Evolutionary conservation across 768 basidiomycete genomes (phyloP).

Genomic region (Porphyrellus cyaneotinctus): DNA sequence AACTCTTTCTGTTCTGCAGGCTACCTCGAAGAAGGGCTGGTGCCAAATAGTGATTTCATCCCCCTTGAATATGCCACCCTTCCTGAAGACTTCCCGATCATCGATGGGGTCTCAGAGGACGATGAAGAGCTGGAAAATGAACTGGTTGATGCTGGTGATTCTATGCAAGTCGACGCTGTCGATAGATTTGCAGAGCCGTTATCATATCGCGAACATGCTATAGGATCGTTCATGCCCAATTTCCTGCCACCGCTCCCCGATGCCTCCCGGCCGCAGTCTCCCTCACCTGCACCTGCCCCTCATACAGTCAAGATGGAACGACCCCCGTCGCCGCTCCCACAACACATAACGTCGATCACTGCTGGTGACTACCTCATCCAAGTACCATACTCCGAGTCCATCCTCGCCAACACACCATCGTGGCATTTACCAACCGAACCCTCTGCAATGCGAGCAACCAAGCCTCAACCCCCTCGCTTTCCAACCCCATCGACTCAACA

Average conservation of each 20-base stretch:
- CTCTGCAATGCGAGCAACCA: slow-evolving; percentile 23
- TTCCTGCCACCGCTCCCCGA: slow-evolving; percentile 37
- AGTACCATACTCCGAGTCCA: slow-evolving; percentile 71
- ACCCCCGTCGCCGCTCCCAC: slow-evolving; percentile 41
- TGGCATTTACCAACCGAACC: slow-evolving; percentile 61
- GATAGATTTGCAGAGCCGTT: slow-evolving; percentile 17
- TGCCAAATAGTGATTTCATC: slow-evolving; percentile 53
- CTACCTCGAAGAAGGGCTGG: slow-evolving; percentile 55
- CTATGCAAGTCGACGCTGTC: slow-evolving; percentile 14
- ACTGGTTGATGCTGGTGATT: slow-evolving; percentile 10
- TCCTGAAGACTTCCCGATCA: slow-evolving; percentile 16
- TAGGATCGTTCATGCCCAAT: slow-evolving; percentile 25
- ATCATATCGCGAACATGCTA: slow-evolving; percentile 34
- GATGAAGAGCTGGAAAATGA: slow-evolving; percentile 30
- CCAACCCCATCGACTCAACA: slow-evolving; percentile 58
- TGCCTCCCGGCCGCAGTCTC: slow-evolving; percentile 20
- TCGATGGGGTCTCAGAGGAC: slow-evolving; percentile 29
- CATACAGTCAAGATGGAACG: slow-evolving; percentile 29
- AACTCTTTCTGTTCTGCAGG: slow-evolving; percentile 41
- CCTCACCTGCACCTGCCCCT: slow-evolving; percentile 39
- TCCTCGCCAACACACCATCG: slow-evolving; percentile 58
- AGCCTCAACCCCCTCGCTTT: slow-evolving; percentile 27
- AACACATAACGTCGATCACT: slow-evolving; percentile 36
- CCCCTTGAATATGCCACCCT: slow-evolving; percentile 46
- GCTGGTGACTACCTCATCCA: slow-evolving; percentile 69